Evolutionary conservation across 225 moss, liverwort and hornwort species (phyloP).

Genomic region (Physcomitrium patens): DNA sequence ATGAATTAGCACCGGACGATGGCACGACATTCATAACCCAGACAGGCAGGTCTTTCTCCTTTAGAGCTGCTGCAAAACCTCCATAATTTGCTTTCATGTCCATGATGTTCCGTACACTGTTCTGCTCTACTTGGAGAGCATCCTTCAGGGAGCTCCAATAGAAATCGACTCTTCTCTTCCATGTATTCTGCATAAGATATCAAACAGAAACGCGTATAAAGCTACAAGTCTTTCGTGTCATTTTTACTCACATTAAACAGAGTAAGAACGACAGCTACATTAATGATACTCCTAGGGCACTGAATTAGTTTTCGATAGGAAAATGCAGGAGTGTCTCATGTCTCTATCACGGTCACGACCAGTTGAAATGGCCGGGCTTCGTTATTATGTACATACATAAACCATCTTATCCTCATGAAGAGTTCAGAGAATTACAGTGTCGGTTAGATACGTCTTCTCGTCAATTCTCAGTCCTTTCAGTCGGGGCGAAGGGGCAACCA

Average conservation of each 20-base stretch:
- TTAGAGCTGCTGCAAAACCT: constrained; percentile 84
- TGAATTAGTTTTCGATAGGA: neutral
- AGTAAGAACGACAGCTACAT: neutral
- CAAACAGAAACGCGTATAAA: constrained; percentile 3
- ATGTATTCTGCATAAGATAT: constrained; percentile 60
- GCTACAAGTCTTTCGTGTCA: neutral
- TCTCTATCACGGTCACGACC: neutral
- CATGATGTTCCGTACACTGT: constrained; percentile 88
- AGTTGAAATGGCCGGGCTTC: neutral
- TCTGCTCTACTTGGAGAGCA: constrained; percentile 61
- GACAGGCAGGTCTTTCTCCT: constrained; percentile 65
- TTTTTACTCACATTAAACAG: constrained; percentile 12
- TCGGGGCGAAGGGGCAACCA: constrained; percentile 72
- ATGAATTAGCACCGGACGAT: constrained; percentile 63
- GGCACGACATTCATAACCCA: constrained; percentile 98
- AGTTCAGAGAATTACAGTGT: constrained; percentile 66
- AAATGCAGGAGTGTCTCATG: constrained; percentile 5
- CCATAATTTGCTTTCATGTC: constrained; percentile 96
- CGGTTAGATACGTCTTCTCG: constrained; percentile 58
- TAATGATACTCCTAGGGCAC: neutral
- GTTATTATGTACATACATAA: neutral
- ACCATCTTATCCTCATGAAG: neutral
- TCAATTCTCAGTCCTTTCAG: constrained; percentile 67
- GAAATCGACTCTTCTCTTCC: constrained; percentile 76
- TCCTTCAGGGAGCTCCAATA: constrained; percentile 77